These are phyloP conservation scores for Solanum peruvianum DNA, from an alignment of 257 asterid genomes.

Conservation along the genomic window DNA sequence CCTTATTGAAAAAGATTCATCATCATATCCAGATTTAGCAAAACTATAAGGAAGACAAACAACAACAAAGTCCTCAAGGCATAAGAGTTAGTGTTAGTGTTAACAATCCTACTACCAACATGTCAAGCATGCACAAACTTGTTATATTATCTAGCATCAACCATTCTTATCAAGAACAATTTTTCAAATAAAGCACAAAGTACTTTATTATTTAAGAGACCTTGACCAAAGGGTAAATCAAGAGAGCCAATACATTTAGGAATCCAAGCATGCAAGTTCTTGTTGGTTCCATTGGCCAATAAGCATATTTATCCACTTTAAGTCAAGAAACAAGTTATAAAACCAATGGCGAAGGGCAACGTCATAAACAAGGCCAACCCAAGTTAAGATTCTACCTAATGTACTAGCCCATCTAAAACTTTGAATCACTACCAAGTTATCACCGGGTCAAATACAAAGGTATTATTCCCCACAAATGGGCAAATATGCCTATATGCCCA, in stretches of 20 bases:
- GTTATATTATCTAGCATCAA: not conserved
- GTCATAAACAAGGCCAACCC: not conserved
- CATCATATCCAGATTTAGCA: not conserved
- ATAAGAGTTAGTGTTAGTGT: not conserved
- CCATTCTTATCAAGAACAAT: not conserved
- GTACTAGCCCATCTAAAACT: not conserved
- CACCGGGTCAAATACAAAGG: not conserved
- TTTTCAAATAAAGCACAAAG: not conserved
- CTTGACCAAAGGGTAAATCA: not conserved
- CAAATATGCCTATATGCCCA: not conserved
- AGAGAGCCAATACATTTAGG: not conserved
- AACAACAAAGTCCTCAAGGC: not conserved
- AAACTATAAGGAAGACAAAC: not conserved
- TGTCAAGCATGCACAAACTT: not conserved
- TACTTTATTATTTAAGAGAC: not conserved
- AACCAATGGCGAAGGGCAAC: not conserved
- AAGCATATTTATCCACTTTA: not conserved
- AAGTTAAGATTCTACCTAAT: not conserved
- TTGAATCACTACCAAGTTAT: not conserved
- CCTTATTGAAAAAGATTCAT: not conserved
- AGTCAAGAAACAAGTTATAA: not conserved
- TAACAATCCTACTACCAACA: not conserved
- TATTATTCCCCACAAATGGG: not conserved
- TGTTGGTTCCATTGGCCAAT: not conserved
- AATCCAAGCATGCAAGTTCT: not conserved